Percentiles rank a stretch among this genome's conserved stretches.
These are phyloP conservation scores for Lagerstroemia speciosa DNA, from an alignment of 345 rosid species.

Conservation along the genomic window DNA sequence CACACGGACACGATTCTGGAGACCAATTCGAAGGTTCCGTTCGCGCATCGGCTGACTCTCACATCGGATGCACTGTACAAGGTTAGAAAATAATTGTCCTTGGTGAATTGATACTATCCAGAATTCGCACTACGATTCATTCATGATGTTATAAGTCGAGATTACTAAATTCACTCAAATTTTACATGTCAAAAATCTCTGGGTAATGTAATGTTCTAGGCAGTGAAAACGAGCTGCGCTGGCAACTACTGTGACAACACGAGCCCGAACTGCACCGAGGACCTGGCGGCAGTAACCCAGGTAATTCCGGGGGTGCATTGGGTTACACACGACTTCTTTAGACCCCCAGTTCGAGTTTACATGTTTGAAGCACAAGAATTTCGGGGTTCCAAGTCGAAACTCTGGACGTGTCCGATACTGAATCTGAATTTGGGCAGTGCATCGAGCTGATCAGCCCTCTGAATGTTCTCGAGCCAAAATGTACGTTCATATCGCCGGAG, in stretches of 20 bases:
- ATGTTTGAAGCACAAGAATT: too few relatives aligned
- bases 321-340: too few relatives aligned
- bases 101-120: neutral
- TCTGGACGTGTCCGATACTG: too few relatives aligned
- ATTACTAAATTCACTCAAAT: neutral
- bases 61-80: conserved; percentile 24
- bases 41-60: conserved; percentile 23
- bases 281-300: neutral
- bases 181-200: too few relatives aligned
- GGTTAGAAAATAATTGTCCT: conserved; percentile 3
- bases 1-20: conserved; percentile 17
- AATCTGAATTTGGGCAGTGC: conserved; percentile 16
- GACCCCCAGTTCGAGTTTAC: too few relatives aligned
- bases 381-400: too few relatives aligned
- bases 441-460: conserved; percentile 14
- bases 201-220: too few relatives aligned
- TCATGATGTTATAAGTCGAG: too few relatives aligned
- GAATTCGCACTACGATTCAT: neutral
- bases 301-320: too few relatives aligned
- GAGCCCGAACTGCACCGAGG: neutral
- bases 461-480: conserved; percentile 23
- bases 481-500: conserved; percentile 21
- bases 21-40: conserved; percentile 16
- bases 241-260: neutral
- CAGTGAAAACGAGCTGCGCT: conserved; percentile 1